Evolutionary conservation across 192 early-diverging fungal species (phyloP).

Genomic region (Thamnidium elegans): DNA sequence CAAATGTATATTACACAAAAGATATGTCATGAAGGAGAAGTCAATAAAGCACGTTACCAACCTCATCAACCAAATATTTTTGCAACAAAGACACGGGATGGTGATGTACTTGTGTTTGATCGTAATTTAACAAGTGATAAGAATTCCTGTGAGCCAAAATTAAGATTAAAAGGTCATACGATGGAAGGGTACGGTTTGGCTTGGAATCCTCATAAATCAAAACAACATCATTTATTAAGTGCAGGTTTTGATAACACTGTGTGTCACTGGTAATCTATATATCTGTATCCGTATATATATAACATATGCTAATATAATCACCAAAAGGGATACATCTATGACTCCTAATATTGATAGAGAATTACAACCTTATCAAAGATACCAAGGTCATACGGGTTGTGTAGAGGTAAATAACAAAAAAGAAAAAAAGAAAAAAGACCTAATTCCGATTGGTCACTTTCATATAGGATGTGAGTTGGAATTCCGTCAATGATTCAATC

Average conservation of each 20-base stretch:
- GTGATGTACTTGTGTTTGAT: constrained; percentile 93
- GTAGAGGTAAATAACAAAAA: constrained; percentile 66
- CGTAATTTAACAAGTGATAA: constrained; percentile 69
- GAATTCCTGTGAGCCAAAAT: constrained; percentile 73
- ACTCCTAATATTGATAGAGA: constrained; percentile 67
- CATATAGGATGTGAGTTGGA: constrained; percentile 90
- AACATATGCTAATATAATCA: not conserved
- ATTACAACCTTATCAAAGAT: constrained; percentile 75
- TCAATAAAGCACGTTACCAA: constrained; percentile 97
- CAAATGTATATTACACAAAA: constrained; percentile 84
- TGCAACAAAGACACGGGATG: constrained; percentile 88
- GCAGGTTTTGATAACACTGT: constrained; percentile 91
- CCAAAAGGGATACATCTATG: constrained; percentile 74
- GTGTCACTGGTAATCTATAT: constrained; percentile 67
- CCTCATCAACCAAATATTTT: constrained; percentile 92
- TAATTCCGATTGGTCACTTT: constrained; percentile 5
- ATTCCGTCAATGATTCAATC: constrained; percentile 71
- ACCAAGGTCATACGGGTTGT: constrained; percentile 81
- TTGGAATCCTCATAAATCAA: constrained; percentile 71
- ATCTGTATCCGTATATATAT: no score
- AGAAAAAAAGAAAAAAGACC: not conserved
- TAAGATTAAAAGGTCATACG: constrained; percentile 82
- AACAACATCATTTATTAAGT: constrained; percentile 81
- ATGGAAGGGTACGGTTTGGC: constrained; percentile 95
- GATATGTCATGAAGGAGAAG: constrained; percentile 94